phyloP scores from a whole-genome alignment of 2,329 filamentous ascomycete genomes.

The Aureobasidium sp. region DNA sequence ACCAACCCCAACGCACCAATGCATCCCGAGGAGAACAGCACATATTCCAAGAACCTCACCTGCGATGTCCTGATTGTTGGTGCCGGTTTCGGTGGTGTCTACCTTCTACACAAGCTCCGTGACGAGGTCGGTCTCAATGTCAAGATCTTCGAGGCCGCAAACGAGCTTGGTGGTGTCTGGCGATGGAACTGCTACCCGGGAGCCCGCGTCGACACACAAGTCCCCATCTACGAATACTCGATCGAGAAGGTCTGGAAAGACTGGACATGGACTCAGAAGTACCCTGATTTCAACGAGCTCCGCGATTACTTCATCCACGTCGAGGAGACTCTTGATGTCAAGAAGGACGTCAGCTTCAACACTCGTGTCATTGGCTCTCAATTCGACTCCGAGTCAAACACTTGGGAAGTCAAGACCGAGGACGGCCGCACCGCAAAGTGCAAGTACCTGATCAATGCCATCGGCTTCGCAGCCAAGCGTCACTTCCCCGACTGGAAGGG shows the following conservation, averaged over 20 bases:
- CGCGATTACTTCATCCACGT: constrained; percentile 54
- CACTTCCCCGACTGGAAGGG: constrained; percentile 33
- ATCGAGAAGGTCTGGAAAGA: constrained; percentile 44
- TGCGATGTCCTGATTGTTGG: constrained; percentile 26
- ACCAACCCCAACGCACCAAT: constrained; percentile 14
- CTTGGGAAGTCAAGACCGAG: constrained; percentile 47
- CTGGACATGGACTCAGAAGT: constrained; percentile 46
- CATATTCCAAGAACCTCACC: constrained; percentile 26
- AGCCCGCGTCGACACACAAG: constrained; percentile 42
- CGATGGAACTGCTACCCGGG: constrained; percentile 36
- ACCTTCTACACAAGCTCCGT: constrained; percentile 27
- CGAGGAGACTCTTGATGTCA: constrained; percentile 49
- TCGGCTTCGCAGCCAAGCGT: constrained; percentile 34
- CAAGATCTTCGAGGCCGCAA: constrained; percentile 32
- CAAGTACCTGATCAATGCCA: constrained; percentile 33
- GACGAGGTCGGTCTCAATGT: constrained; percentile 27
- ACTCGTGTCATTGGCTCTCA: constrained; percentile 48
- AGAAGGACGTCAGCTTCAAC: constrained; percentile 52
- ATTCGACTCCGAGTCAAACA: constrained; percentile 42
- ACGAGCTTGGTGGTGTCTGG: constrained; percentile 33
- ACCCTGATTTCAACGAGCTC: constrained; percentile 36
- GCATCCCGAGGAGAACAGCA: constrained; percentile 12
- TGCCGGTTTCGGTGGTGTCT: constrained; percentile 26
- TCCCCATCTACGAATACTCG: constrained; percentile 43
- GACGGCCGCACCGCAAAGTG: constrained; percentile 42